Base-by-base conservation (phyloP, 2,329 filamentous ascomycete genomes). In the Exophiala xenobiotica region DNA sequence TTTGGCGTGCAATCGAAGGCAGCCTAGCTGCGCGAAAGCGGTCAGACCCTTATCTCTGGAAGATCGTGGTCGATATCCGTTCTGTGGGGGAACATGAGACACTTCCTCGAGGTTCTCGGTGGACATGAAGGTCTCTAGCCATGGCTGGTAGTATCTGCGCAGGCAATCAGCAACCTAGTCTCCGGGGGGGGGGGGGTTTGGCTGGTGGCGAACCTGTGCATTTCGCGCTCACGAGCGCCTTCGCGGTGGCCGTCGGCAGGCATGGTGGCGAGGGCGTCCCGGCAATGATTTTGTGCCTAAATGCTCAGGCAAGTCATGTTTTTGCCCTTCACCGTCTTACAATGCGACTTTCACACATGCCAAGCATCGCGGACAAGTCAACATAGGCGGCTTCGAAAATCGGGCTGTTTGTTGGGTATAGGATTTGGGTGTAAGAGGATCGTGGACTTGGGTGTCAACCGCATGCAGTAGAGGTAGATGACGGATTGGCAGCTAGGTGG, bases 11-110 rank as follows among this genome's bases (percentile, higher is more conserved):
- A 79, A 65, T 11, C 73, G 70, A 46, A 73, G 63, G 4, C 71
- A 67, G 1, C 69, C 77, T 3, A 80, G 68, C 59, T 80, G 76
- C 16, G 77, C 76, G 45, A 79, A 72, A 4, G 74, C 71, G 1
- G 75, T 78, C 38, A 81, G 67, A 44, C 66, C 61, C 7, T 63
- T 56, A 45, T 70, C 68, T 9, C 53, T 54, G 0, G 64, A 68
- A 3, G 64, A 57, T 6, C 64, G 64, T 6, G 67, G 63, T 2
- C 41, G 47, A 38, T 60, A 58, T 9, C 29, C 38, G 16, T 61
- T 41, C 4, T 56, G 51, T 1, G 55, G 53, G 12, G 50, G 50
- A 12, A 44, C 18, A 31, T 45, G 3, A n/a, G 31, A 12, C 33
- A 39, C 42, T 47, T 51, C 22, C 39, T 54, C 49, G 44, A 60